Evolutionary conservation across 2,329 filamentous ascomycete genomes (phyloP), one percentile per base, ranked within the genome.

Genomic region (Grosmannia serpens): DNA sequence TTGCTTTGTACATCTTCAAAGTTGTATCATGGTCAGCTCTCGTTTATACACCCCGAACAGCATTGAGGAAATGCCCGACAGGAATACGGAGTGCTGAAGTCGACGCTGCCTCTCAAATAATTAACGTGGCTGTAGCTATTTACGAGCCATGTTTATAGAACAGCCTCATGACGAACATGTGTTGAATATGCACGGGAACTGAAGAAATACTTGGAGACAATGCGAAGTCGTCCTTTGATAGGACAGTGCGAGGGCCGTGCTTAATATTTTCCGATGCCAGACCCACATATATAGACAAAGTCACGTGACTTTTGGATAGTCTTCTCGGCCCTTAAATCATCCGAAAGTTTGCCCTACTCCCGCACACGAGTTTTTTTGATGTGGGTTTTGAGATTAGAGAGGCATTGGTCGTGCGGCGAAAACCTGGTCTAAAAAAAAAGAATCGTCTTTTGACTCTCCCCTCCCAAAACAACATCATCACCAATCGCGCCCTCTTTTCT

Each of bases 351-450:
- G 55, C 55, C 55, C 55, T 56, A 56, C 29, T 56, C 26, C 54
- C 54, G 29, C 55, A 51, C 53, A 55, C n/a, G 29, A 51, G 24
- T 20, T 51, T 56, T 56, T 50, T 38, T 20, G 13, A 7, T 11
- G 26, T 31, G 54, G 38, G 6, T 44, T 31, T 8, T 24, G 17
- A 11, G 31, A 54, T 35, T 46, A 47, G 26, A 15, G 41, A 20
- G 8, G 49, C 35, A 38, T 49, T 51, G 33, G 17, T 57, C 50
- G 56, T 46, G 50, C 50, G 46, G 29, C 33, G 57, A 59, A 59
- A 59, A 59, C 38, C 24, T 52, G 33, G 35, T 38, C 53, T 51
- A 38, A 55, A 53, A 56, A 58, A 56, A 59, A 56, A 49, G 31
- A 55, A 50, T 24, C 29, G 26, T 27, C 22, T 50, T 44, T 52